A percentile compares a stretch with the other conserved stretches of the same genome.
Conservation (phyloP, 441 rosid genomes). For the Theobroma grandiflorum region DNA sequence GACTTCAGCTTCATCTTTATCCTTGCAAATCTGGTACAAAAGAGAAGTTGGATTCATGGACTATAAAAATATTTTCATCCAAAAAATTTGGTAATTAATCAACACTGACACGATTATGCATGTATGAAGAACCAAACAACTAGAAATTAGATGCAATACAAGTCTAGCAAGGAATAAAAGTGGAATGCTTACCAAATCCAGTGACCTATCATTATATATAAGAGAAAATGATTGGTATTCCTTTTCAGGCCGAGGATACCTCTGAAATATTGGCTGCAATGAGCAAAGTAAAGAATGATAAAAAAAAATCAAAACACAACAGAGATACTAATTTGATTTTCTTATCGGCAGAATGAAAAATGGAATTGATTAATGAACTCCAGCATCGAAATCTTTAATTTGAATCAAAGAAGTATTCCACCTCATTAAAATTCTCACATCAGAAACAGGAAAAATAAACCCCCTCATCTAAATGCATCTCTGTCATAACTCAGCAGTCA, state of each 20-base stretch:
- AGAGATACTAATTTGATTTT: background rate
- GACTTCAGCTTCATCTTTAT: slow-evolving; percentile 69
- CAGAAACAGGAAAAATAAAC: slow-evolving; percentile 6
- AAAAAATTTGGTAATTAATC: slow-evolving; percentile 2
- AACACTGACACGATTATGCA: background rate
- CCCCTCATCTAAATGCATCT: slow-evolving; percentile 5
- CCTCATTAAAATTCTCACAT: slow-evolving; percentile 4
- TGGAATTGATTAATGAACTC: background rate
- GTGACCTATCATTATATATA: slow-evolving; percentile 57
- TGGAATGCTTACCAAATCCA: slow-evolving; percentile 54
- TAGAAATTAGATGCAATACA: slow-evolving; percentile 11
- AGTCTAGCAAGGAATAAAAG: slow-evolving; percentile 11
- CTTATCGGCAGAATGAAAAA: background rate
- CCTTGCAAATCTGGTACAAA: slow-evolving; percentile 51
- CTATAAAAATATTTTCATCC: background rate
- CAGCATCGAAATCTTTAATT: background rate
- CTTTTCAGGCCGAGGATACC: slow-evolving; percentile 67
- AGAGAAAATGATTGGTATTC: slow-evolving; percentile 71
- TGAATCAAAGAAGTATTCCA: slow-evolving; percentile 12
- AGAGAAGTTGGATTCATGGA: slow-evolving; percentile 3
- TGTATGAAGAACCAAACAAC: slow-evolving; percentile 3
- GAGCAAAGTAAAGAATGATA: slow-evolving; percentile 12
- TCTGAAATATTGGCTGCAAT: slow-evolving; percentile 62
- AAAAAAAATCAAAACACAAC: slow-evolving; percentile 1
- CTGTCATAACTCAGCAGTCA: slow-evolving; percentile 7